Evolutionary conservation across 352 stramenopile species (phyloP).

Genomic region (Phytophthora citrophthora): DNA sequence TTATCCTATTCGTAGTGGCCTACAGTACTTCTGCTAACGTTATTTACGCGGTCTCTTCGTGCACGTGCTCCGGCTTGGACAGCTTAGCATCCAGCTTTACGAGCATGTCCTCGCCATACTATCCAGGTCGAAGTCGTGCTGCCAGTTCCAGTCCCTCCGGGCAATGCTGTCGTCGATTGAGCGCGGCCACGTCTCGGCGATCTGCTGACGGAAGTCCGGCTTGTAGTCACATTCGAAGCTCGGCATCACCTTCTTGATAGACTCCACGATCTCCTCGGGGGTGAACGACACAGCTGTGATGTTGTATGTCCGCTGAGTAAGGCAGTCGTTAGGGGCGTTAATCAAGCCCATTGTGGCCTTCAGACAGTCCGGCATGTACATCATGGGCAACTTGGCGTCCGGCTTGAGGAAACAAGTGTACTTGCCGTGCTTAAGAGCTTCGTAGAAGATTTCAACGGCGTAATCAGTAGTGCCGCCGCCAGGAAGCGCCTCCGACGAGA

Average conservation of each 20-base stretch:
- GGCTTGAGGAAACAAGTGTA: slow-evolving; percentile 91
- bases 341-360: slow-evolving; percentile 87
- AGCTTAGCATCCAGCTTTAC: slow-evolving; percentile 85
- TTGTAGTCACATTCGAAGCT: slow-evolving; percentile 89
- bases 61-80: slow-evolving; percentile 18
- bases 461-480: slow-evolving; percentile 91
- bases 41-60: slow-evolving; percentile 30
- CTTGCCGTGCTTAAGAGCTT: slow-evolving; percentile 85
- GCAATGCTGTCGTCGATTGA: slow-evolving; percentile 87
- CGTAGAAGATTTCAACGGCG: slow-evolving; percentile 94
- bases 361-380: slow-evolving; percentile 95
- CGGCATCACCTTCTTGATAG: slow-evolving; percentile 89
- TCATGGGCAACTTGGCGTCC: slow-evolving; percentile 91
- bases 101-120: slow-evolving; percentile 91
- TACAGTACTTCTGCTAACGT: not conserved
- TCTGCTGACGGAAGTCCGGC: slow-evolving; percentile 91
- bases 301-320: slow-evolving; percentile 93
- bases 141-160: slow-evolving; percentile 89
- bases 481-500: slow-evolving; percentile 87
- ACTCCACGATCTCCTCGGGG: slow-evolving; percentile 79
- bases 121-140: slow-evolving; percentile 91
- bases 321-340: slow-evolving; percentile 63
- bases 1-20: slow-evolving; percentile 11
- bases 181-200: slow-evolving; percentile 91
- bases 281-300: slow-evolving; percentile 92